phyloP scores from a whole-genome alignment of 2,329 filamentous ascomycete genomes.

The Cladosporium colombiae region DNA sequence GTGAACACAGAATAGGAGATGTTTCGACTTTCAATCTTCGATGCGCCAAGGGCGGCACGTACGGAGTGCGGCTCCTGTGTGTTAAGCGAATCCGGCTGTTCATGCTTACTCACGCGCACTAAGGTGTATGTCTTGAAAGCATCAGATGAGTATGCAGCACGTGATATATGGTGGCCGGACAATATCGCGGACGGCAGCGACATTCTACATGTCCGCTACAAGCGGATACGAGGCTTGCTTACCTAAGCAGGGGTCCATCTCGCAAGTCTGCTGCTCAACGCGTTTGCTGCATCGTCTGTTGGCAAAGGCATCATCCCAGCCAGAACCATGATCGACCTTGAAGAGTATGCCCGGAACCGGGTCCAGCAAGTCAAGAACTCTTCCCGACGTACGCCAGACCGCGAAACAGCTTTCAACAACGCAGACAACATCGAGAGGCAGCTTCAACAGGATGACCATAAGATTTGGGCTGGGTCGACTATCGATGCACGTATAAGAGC shows the following conservation, averaged over 20 bases:
- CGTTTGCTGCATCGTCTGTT: not conserved
- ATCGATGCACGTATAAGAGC: constrained; percentile 24
- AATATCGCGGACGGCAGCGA: not conserved
- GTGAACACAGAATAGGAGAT: not conserved
- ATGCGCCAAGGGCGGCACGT: not conserved
- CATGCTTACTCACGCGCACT: too few species aligned
- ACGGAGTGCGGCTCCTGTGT: not conserved
- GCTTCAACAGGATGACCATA: constrained; percentile 23
- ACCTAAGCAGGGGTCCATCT: not conserved
- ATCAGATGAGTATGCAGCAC: not conserved
- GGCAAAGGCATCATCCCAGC: not conserved
- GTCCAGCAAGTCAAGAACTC: not conserved
- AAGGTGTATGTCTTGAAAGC: too few species aligned
- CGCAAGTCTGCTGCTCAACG: not conserved
- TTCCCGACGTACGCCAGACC: constrained; percentile 7
- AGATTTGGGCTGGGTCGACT: constrained; percentile 26
- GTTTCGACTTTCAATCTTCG: not conserved
- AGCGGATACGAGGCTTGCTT: not conserved
- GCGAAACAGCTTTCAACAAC: constrained; percentile 2
- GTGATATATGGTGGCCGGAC: too few species aligned
- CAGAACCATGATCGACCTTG: not conserved
- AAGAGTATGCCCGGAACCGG: not conserved
- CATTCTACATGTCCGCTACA: too few species aligned
- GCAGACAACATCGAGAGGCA: constrained; percentile 24
- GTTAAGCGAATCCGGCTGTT: too few species aligned